These are phyloP conservation scores for Globisporangium camurandrum DNA, from an alignment of 352 stramenopile species.

Conservation along the genomic window DNA sequence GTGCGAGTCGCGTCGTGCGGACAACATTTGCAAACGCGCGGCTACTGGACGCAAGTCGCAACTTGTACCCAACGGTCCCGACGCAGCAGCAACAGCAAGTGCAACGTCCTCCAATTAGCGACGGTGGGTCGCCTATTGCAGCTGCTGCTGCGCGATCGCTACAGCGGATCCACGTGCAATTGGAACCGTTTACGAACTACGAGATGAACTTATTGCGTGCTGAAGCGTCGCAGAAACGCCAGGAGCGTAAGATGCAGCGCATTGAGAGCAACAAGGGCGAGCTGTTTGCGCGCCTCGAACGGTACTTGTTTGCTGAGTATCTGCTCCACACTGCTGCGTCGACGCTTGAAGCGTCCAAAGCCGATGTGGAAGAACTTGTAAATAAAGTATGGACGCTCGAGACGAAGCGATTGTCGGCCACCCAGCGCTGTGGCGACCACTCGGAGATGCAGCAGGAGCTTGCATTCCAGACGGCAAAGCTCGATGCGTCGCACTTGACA, in stretches of 20 bases:
- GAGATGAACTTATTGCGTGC: conserved; percentile 77
- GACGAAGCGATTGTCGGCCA: conserved; percentile 44
- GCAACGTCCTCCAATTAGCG: no score
- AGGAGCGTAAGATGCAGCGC: conserved; percentile 80
- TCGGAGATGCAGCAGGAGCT: conserved; percentile 47
- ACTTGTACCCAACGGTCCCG: conserved; percentile 36
- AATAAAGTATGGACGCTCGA: conserved; percentile 71
- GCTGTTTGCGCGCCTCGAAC: conserved; percentile 58
- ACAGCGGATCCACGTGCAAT: conserved; percentile 57
- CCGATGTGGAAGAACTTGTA: conserved; percentile 52
- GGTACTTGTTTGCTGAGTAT: conserved; percentile 76
- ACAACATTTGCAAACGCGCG: conserved; percentile 42
- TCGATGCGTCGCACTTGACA: conserved; percentile 52
- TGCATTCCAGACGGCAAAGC: conserved; percentile 67
- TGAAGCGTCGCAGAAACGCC: conserved; percentile 67
- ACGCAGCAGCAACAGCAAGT: neutral
- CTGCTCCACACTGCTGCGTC: conserved; percentile 61
- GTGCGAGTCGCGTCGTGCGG: conserved; percentile 23
- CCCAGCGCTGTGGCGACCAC: conserved; percentile 52
- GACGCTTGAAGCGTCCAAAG: conserved; percentile 45
- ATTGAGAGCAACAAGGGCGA: conserved; percentile 81
- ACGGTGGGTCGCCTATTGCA: conserved; percentile 20
- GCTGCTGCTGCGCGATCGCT: conserved; percentile 8
- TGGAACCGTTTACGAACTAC: conserved; percentile 77
- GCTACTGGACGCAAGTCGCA: conserved; percentile 22